Evolutionary conservation across 352 stramenopile genomes (phyloP).

Genomic region (Globisporangium yorkense): DNA sequence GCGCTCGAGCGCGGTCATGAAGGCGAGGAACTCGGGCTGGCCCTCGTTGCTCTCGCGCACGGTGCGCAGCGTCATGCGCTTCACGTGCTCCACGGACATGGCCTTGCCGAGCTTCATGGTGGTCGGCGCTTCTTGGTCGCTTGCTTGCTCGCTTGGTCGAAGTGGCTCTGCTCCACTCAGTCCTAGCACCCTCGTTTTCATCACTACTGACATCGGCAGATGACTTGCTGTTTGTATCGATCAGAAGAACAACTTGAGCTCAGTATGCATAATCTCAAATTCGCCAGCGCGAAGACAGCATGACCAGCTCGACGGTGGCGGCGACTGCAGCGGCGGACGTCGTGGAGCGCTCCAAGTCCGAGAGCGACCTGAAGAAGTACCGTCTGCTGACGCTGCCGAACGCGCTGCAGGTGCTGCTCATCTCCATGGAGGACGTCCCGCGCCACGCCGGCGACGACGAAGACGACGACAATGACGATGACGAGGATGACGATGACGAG

Average conservation of each 20-base stretch:
- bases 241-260: background rate
- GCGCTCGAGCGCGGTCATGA: constrained; percentile 74
- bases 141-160: constrained; percentile 12
- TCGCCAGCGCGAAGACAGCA: background rate
- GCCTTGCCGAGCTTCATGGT: constrained; percentile 78
- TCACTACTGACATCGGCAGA: no score
- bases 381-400: constrained; percentile 76
- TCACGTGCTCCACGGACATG: constrained; percentile 85
- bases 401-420: constrained; percentile 67
- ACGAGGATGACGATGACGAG: constrained; percentile 21
- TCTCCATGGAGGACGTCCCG: constrained; percentile 50
- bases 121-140: background rate
- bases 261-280: no score
- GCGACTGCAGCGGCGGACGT: constrained; percentile 17
- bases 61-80: constrained; percentile 87
- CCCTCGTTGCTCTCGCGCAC: constrained; percentile 74
- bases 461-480: constrained; percentile 13
- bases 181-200: no score
- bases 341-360: constrained; percentile 63
- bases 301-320: constrained; percentile 5
- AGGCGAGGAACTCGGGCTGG: constrained; percentile 74
- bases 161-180: no score
- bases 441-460: constrained; percentile 16
- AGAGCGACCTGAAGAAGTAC: constrained; percentile 84
- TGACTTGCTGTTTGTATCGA: no score